Percentiles rank a stretch among this genome's conserved stretches.
Evolutionary conservation across 2,329 filamentous ascomycete species (phyloP).

Genomic region (Pseudogymnoascus sp.): DNA sequence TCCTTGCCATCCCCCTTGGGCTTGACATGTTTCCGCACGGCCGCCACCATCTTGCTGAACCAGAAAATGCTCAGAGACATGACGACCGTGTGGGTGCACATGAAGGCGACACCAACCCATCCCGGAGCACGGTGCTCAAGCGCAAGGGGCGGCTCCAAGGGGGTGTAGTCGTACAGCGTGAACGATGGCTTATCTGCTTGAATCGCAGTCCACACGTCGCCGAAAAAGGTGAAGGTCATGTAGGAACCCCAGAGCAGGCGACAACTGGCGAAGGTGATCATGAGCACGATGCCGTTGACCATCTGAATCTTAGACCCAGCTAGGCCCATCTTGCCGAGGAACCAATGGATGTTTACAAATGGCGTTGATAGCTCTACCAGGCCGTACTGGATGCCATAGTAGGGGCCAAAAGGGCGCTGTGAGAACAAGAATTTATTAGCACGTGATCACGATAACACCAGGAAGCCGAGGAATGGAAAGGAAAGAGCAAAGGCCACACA

Average conservation of each 20-base stretch:
- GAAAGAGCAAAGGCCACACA: conserved; percentile 37
- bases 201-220: conserved; percentile 48
- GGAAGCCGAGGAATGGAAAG: not conserved
- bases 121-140: conserved; percentile 27
- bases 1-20: not conserved
- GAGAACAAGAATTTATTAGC: conserved; percentile 10
- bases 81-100: conserved; percentile 60
- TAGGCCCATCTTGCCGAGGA: conserved; percentile 73
- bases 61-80: conserved; percentile 73
- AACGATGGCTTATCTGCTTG: conserved; percentile 32
- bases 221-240: conserved; percentile 57
- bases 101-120: conserved; percentile 62
- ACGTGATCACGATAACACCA: not conserved
- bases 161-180: conserved; percentile 37
- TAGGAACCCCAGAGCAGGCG: conserved; percentile 72
- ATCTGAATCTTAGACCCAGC: conserved; percentile 66
- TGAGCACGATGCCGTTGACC: conserved; percentile 66
- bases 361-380: conserved; percentile 78
- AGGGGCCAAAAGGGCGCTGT: conserved; percentile 73
- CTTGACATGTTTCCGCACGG: conserved; percentile 1
- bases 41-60: conserved; percentile 71
- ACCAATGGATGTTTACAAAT: conserved; percentile 83
- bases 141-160: conserved; percentile 30
- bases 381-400: conserved; percentile 69
- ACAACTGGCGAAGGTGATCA: conserved; percentile 64